These are phyloP conservation scores for Vitis hybrid DNA, from an alignment of 177 flowering plant species.

Conservation along the genomic window DNA sequence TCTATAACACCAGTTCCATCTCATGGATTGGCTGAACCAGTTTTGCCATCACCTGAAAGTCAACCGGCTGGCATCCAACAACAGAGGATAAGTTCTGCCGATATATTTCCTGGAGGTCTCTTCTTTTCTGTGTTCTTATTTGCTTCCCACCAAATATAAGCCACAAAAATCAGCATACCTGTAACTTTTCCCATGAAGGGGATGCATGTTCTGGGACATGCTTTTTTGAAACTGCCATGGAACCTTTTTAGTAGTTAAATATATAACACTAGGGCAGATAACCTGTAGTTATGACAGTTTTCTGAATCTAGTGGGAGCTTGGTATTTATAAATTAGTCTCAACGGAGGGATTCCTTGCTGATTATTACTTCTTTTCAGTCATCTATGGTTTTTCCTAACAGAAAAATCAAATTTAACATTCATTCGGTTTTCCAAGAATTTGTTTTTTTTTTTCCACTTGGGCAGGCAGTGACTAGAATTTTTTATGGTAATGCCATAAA, in stretches of 20 bases:
- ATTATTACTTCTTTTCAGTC: neutral
- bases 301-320: too few relatives aligned
- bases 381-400: neutral
- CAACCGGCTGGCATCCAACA: constrained; percentile 29
- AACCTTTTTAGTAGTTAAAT: too few relatives aligned
- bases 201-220: too few relatives aligned
- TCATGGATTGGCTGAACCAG: constrained; percentile 24
- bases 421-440: neutral
- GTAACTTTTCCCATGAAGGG: too few relatives aligned
- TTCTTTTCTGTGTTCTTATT: constrained; percentile 1
- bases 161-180: too few relatives aligned
- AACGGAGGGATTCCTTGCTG: neutral
- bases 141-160: too few relatives aligned
- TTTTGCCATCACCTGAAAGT: constrained; percentile 23
- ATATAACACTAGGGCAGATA: too few relatives aligned
- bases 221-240: too few relatives aligned
- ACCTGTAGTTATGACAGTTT: too few relatives aligned
- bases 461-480: neutral
- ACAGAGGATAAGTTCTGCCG: constrained; percentile 23
- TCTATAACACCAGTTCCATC: constrained; percentile 21
- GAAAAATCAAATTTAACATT: neutral
- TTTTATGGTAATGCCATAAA: neutral
- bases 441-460: neutral
- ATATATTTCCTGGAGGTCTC: constrained; percentile 34
- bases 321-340: neutral